phyloP scores from a whole-genome alignment of 2,329 filamentous ascomycete genomes.

The Penicillium sp. region DNA sequence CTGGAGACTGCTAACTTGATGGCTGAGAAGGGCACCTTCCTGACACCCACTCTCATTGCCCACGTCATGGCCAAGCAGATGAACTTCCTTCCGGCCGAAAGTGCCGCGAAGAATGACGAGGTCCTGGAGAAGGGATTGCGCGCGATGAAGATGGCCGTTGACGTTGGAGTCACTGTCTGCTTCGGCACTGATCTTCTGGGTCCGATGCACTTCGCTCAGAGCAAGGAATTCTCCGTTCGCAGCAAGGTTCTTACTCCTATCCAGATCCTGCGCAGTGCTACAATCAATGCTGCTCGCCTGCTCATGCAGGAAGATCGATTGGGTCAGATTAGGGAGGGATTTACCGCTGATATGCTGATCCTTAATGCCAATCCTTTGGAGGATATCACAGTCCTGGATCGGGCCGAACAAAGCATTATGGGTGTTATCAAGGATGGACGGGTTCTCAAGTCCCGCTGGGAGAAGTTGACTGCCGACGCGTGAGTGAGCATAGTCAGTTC shows the following conservation, averaged over 20 bases:
- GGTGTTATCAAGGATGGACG: conserved; percentile 58
- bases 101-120: conserved; percentile 51
- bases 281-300: conserved; percentile 54
- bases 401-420: conserved; percentile 49
- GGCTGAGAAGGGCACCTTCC: conserved; percentile 49
- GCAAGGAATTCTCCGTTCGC: conserved; percentile 50
- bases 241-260: conserved; percentile 43
- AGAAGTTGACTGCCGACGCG: background rate
- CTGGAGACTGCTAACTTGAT: conserved; percentile 50
- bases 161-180: conserved; percentile 57
- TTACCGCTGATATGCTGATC: conserved; percentile 55
- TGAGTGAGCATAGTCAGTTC: background rate
- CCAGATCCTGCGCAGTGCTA: conserved; percentile 53
- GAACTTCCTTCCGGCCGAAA: conserved; percentile 32
- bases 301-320: conserved; percentile 48
- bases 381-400: conserved; percentile 54
- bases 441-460: conserved; percentile 27
- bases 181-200: conserved; percentile 58
- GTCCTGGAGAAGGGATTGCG: conserved; percentile 51
- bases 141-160: conserved; percentile 50
- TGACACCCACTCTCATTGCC: conserved; percentile 57
- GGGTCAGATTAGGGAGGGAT: conserved; percentile 53
- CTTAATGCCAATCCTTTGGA: conserved; percentile 55
- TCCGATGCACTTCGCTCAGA: conserved; percentile 51
- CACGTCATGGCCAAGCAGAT: conserved; percentile 50